These are phyloP conservation scores for Lathyrus aphaca DNA, from an alignment of 306 rosid genomes.

Conservation along the genomic window DNA sequence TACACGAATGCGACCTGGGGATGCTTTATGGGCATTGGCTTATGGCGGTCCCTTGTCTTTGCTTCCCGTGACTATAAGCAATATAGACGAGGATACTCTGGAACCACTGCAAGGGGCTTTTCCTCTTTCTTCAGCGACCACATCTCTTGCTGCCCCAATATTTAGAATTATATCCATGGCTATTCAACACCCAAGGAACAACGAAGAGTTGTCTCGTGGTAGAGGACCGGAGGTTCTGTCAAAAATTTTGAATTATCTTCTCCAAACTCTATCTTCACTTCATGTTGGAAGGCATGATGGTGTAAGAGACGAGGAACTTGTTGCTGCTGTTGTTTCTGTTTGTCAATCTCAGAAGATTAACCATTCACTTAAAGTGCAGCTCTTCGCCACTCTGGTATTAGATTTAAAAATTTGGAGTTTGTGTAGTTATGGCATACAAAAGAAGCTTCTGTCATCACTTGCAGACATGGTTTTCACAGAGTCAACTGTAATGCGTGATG, in stretches of 20 bases:
- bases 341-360: slow-evolving; percentile 87
- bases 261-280: slow-evolving; percentile 78
- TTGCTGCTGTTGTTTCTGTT: slow-evolving; percentile 84
- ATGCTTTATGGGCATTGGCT: slow-evolving; percentile 93
- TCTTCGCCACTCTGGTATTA: slow-evolving; percentile 79
- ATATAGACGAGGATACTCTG: slow-evolving; percentile 65
- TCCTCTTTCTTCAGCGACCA: slow-evolving; percentile 68
- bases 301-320: slow-evolving; percentile 89
- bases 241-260: slow-evolving; percentile 86
- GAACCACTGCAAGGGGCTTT: slow-evolving; percentile 71
- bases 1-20: slow-evolving; percentile 84
- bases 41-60: slow-evolving; percentile 96
- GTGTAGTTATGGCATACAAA: slow-evolving; percentile 94
- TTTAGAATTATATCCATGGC: slow-evolving; percentile 62
- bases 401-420: slow-evolving; percentile 95
- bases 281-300: slow-evolving; percentile 73
- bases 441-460: slow-evolving; percentile 96
- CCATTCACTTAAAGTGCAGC: slow-evolving; percentile 86
- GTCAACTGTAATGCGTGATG: slow-evolving; percentile 90
- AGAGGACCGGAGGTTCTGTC: slow-evolving; percentile 98
- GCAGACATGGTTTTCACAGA: slow-evolving; percentile 99
- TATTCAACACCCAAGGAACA: slow-evolving; percentile 78
- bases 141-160: slow-evolving; percentile 61
- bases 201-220: slow-evolving; percentile 81
- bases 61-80: slow-evolving; percentile 82